Evolutionary conservation across 1,284 basidiomycete species (phyloP).

Genomic region (Rhodotorula sp.): DNA sequence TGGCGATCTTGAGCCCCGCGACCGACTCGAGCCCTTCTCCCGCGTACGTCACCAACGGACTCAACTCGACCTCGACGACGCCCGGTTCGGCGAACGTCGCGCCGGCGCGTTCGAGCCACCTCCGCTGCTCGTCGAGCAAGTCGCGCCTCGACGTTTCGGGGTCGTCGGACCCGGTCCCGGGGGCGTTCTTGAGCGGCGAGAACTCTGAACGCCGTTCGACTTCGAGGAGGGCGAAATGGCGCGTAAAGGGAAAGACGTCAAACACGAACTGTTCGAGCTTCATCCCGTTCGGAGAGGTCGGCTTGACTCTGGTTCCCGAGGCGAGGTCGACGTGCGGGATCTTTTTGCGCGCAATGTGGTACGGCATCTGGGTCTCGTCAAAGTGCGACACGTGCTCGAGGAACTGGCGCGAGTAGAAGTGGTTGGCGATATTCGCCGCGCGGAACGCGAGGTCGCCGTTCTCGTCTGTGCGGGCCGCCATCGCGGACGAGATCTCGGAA

Average conservation of each 20-base stretch:
- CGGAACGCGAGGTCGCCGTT: slow-evolving; percentile 77
- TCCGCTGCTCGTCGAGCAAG: slow-evolving; percentile 81
- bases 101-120: slow-evolving; percentile 79
- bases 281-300: slow-evolving; percentile 92
- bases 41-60: slow-evolving; percentile 81
- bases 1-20: slow-evolving; percentile 67
- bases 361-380: slow-evolving; percentile 78
- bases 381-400: slow-evolving; percentile 76
- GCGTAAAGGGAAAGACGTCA: slow-evolving; percentile 94
- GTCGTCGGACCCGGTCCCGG: slow-evolving; percentile 88
- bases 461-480: slow-evolving; percentile 69
- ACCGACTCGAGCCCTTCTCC: slow-evolving; percentile 84
- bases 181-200: slow-evolving; percentile 95
- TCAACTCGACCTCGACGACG: slow-evolving; percentile 84
- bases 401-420: slow-evolving; percentile 92
- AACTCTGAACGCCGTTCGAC: slow-evolving; percentile 88
- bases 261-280: slow-evolving; percentile 99
- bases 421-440: slow-evolving; percentile 96
- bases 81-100: slow-evolving; percentile 62
- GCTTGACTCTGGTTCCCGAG: slow-evolving; percentile 65
- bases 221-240: slow-evolving; percentile 79
- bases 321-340: slow-evolving; percentile 76
- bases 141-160: slow-evolving; percentile 83
- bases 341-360: slow-evolving; percentile 98
- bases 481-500: slow-evolving; percentile 86